Evolutionary conservation across 495 filamentous ascomycete genomes (phyloP).

Genomic region (Penicillium subrubescens): DNA sequence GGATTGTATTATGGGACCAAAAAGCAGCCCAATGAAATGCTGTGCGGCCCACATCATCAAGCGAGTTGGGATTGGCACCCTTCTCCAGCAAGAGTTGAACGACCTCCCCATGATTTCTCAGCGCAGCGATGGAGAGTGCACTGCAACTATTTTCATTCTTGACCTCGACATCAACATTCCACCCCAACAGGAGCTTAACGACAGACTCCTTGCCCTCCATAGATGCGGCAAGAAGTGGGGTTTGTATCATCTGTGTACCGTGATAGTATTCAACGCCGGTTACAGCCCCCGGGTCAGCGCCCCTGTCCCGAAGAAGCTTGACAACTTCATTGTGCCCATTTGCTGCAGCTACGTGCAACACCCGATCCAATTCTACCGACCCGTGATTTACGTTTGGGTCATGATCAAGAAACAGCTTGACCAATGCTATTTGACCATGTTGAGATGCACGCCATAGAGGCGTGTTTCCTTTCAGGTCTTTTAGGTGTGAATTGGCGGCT

Average conservation of each 20-base stretch:
- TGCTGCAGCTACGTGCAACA: background rate
- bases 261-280: background rate
- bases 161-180: background rate
- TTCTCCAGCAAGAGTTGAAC: background rate
- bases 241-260: background rate
- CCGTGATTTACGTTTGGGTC: background rate
- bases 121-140: background rate
- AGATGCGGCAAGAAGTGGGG: background rate
- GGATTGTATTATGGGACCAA: background rate
- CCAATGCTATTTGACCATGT: background rate
- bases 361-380: background rate
- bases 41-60: background rate
- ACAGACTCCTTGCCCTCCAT: background rate
- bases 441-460: background rate
- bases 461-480: background rate
- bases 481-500: background rate
- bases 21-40: background rate
- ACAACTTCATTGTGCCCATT: background rate
- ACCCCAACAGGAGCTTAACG: background rate
- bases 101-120: background rate
- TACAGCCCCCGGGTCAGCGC: background rate
- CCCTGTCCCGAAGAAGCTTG: background rate
- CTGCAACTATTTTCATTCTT: background rate
- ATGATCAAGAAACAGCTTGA: background rate
- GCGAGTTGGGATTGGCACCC: background rate